Evolutionary conservation across 176 grass and related monocot genomes (phyloP).

Genomic region (Cymbopogon citratus): DNA sequence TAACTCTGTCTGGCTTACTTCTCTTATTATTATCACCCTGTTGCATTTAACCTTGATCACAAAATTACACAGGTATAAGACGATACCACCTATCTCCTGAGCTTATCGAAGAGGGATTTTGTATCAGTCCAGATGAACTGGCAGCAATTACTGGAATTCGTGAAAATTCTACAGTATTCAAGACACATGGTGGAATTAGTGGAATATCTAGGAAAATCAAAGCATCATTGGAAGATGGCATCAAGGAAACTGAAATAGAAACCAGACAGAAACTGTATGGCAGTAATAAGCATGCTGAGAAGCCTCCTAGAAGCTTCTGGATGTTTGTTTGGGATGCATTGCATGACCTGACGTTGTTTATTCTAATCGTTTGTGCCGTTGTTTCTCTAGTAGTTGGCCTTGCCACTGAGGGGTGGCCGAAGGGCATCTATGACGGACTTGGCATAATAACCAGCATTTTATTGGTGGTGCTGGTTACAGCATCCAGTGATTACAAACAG

Average conservation of each 20-base stretch:
- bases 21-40: not conserved
- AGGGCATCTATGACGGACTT: slow-evolving; percentile 78
- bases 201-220: slow-evolving; percentile 73
- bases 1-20: not conserved
- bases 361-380: slow-evolving; percentile 70
- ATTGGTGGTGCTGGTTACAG: slow-evolving; percentile 80
- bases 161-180: slow-evolving; percentile 33
- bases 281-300: slow-evolving; percentile 54
- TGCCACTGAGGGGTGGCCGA: slow-evolving; percentile 79
- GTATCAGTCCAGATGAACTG: slow-evolving; percentile 75
- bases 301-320: slow-evolving; percentile 78
- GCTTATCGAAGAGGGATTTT: slow-evolving; percentile 53
- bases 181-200: slow-evolving; percentile 43
- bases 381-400: slow-evolving; percentile 73
- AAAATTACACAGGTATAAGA: slow-evolving; percentile 31
- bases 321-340: slow-evolving; percentile 92
- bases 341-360: slow-evolving; percentile 76
- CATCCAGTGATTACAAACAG: slow-evolving; percentile 83
- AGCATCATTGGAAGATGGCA: slow-evolving; percentile 52
- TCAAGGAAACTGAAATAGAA: slow-evolving; percentile 42
- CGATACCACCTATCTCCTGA: slow-evolving; percentile 50
- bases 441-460: slow-evolving; percentile 88
- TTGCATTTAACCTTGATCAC: slow-evolving; percentile 22
- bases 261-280: slow-evolving; percentile 64
- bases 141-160: slow-evolving; percentile 50